Percentiles rank a stretch among this genome's conserved stretches.
These are phyloP conservation scores for Quercus ilex DNA, from an alignment of 306 rosid genomes.

Conservation along the genomic window DNA sequence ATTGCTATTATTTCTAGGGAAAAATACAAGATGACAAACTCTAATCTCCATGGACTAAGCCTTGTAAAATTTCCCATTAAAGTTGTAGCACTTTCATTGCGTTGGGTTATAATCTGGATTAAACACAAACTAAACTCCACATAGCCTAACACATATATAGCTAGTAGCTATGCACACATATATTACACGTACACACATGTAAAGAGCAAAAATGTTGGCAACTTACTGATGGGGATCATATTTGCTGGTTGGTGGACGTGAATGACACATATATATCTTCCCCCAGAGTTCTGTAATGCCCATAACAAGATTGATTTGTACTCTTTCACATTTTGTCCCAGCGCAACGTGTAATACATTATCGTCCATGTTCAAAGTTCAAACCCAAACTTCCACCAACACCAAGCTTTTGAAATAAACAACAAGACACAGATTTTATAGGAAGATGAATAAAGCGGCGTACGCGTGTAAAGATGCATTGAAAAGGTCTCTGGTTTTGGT, in stretches of 20 bases:
- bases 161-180: too few species aligned
- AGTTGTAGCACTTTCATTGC: too few species aligned
- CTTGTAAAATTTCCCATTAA: too few species aligned
- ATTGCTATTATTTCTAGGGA: too few species aligned
- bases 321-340: conserved; percentile 50
- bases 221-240: conserved; percentile 39
- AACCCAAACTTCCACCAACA: background rate
- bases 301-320: conserved; percentile 49
- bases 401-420: background rate
- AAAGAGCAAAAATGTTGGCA: background rate
- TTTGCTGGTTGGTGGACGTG: conserved; percentile 48
- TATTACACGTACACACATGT: background rate
- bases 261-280: conserved; percentile 56
- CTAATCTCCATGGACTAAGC: too few species aligned
- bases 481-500: background rate
- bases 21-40: too few species aligned
- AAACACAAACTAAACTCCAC: too few species aligned
- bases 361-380: conserved; percentile 1
- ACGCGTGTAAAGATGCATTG: too few species aligned
- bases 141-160: too few species aligned
- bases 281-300: conserved; percentile 47
- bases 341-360: conserved; percentile 65
- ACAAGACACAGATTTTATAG: background rate
- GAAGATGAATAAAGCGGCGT: background rate
- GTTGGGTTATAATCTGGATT: too few species aligned